phyloP scores from a whole-genome alignment of 352 stramenopile genomes.

The Phytopythium delawarense region DNA sequence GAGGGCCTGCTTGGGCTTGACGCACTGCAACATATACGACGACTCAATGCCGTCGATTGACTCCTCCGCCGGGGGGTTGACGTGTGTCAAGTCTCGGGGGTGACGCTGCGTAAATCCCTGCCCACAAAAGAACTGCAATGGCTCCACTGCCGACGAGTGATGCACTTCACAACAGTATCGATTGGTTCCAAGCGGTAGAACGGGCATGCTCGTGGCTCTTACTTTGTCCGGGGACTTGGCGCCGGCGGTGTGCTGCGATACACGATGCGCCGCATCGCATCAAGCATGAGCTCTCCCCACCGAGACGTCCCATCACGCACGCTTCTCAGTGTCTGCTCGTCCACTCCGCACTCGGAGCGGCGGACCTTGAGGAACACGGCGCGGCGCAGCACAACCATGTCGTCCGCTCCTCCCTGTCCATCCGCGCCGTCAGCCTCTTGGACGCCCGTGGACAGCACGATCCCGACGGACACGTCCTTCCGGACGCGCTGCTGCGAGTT shows the following conservation, averaged over 20 bases:
- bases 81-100: no score
- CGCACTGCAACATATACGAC: no score
- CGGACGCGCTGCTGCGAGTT: slow-evolving; percentile 8
- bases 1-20: no score
- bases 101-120: no score
- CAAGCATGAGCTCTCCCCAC: slow-evolving; percentile 7
- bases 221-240: neutral
- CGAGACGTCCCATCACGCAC: slow-evolving; percentile 7
- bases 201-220: neutral
- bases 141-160: no score
- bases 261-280: slow-evolving; percentile 6
- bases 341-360: slow-evolving; percentile 5
- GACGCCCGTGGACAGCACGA: slow-evolving; percentile 4
- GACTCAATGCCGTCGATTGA: no score
- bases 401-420: neutral
- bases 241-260: neutral
- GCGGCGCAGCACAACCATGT: slow-evolving; percentile 14
- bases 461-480: slow-evolving; percentile 11
- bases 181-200: neutral
- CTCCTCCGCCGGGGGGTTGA: no score
- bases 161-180: neutral
- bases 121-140: no score
- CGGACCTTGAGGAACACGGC: slow-evolving; percentile 13
- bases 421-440: neutral
- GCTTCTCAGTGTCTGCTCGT: slow-evolving; percentile 3